Evolutionary conservation across 2,329 filamentous ascomycete species (phyloP).

Genomic region (Arthroderma sp.): DNA sequence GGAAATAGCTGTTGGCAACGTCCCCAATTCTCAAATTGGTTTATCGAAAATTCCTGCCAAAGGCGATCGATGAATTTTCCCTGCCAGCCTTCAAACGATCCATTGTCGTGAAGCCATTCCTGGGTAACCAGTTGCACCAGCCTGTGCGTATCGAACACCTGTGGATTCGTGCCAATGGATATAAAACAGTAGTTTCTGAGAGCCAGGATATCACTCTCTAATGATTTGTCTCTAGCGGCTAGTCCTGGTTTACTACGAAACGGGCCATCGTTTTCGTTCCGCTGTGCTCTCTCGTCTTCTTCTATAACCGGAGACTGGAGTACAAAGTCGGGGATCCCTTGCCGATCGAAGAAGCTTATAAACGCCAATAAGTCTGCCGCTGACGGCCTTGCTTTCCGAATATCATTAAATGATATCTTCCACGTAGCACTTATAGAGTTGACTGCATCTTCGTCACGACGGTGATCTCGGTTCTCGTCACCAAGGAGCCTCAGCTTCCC

Average conservation of each 20-base stretch:
- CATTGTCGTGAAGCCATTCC: constrained; percentile 16
- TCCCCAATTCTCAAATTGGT: constrained; percentile 19
- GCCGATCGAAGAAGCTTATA: constrained; percentile 22
- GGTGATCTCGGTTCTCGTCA: constrained; percentile 13
- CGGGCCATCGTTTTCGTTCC: background rate
- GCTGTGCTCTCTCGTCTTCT: background rate
- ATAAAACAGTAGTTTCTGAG: constrained; percentile 19
- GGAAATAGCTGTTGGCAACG: constrained; percentile 19
- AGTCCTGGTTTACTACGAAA: constrained; percentile 9
- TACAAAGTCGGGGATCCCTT: constrained; percentile 22
- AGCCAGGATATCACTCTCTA: constrained; percentile 18
- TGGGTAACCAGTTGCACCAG: constrained; percentile 20
- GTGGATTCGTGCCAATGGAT: constrained; percentile 6
- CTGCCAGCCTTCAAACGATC: background rate
- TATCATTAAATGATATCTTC: constrained; percentile 25
- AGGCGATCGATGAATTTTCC: background rate
- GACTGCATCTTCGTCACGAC: constrained; percentile 16
- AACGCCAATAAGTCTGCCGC: constrained; percentile 20
- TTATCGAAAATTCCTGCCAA: background rate
- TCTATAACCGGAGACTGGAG: background rate
- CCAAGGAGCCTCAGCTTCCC: constrained; percentile 17
- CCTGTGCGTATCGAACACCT: constrained; percentile 19
- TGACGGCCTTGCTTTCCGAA: constrained; percentile 12
- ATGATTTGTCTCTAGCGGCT: background rate
- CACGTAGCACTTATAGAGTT: constrained; percentile 27